Evolutionary conservation across 2,329 filamentous ascomycete genomes (phyloP).

Genomic region (Paraphaeosphaeria sporulosa): DNA sequence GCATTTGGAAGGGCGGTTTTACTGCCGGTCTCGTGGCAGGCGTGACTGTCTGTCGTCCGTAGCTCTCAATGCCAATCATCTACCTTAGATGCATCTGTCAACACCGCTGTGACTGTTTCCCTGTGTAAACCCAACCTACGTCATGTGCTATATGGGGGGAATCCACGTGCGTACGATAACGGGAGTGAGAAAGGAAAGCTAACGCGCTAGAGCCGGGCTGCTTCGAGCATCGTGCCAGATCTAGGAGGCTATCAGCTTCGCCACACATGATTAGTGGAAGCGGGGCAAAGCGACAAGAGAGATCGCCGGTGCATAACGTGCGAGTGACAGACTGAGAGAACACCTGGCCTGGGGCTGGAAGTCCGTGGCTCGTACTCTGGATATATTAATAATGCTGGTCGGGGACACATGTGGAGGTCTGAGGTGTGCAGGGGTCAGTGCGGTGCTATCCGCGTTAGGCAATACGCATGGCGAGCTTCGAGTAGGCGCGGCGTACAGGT

Average conservation of each 20-base stretch:
- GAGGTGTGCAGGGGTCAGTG: constrained; percentile 9
- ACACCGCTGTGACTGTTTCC: not conserved
- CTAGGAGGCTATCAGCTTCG: not conserved
- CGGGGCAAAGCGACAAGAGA: not conserved
- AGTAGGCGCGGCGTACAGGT: not conserved
- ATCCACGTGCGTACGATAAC: not conserved
- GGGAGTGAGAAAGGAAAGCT: not conserved
- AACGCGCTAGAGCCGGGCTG: not conserved
- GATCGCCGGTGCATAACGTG: not conserved
- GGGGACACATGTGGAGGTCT: constrained; percentile 9
- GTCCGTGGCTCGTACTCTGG: constrained; percentile 7
- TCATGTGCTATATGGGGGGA: not conserved
- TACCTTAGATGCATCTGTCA: not conserved
- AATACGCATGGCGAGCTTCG: not conserved
- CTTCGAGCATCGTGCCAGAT: not conserved
- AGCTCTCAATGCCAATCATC: constrained; percentile 15
- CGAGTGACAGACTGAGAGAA: constrained; percentile 8
- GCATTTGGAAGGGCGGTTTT: constrained; percentile 4
- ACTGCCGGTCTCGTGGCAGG: not conserved
- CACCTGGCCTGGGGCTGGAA: constrained; percentile 11
- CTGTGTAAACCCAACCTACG: not conserved
- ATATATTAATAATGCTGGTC: constrained; percentile 15
- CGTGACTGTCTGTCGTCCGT: not conserved
- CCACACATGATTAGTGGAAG: constrained; percentile 7
- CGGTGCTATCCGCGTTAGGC: not conserved